Evolutionary conservation across 2,329 filamentous ascomycete species (phyloP).

Genomic region (Thielaviopsis ethacetica): DNA sequence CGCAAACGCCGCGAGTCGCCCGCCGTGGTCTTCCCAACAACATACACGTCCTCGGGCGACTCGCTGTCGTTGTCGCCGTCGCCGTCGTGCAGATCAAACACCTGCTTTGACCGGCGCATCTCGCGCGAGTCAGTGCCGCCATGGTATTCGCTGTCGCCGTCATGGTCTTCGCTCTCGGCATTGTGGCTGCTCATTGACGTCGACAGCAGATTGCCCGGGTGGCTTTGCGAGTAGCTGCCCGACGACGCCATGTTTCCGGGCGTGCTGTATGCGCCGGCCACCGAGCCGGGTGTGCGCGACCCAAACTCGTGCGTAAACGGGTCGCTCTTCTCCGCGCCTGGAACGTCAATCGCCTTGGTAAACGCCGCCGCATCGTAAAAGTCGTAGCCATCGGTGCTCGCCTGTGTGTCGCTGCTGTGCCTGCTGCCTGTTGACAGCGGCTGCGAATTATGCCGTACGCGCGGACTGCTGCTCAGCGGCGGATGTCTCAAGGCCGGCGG

Average conservation of each 20-base stretch:
- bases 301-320: conserved; percentile 1
- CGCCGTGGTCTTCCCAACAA: background rate
- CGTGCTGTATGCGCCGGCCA: background rate
- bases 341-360: conserved; percentile 36
- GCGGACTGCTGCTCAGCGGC: conserved; percentile 21
- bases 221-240: background rate
- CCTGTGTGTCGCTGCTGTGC: conserved; percentile 28
- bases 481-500: conserved; percentile 29
- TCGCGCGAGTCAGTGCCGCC: background rate
- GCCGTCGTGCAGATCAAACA: background rate
- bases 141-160: background rate
- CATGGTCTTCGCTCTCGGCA: background rate
- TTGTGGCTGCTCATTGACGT: background rate
- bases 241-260: background rate
- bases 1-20: background rate
- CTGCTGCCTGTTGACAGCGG: conserved; percentile 35
- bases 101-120: background rate
- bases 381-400: conserved; percentile 45
- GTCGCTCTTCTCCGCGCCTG: conserved; percentile 13
- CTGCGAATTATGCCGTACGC: conserved; percentile 32
- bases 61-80: background rate
- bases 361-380: conserved; percentile 46
- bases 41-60: background rate
- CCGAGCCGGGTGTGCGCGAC: background rate
- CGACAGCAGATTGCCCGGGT: background rate